Evolutionary conservation across 2,329 filamentous ascomycete genomes (phyloP), one percentile per base, ranked within the genome.

Genomic region (Tolypocladium ophioglossoides): DNA sequence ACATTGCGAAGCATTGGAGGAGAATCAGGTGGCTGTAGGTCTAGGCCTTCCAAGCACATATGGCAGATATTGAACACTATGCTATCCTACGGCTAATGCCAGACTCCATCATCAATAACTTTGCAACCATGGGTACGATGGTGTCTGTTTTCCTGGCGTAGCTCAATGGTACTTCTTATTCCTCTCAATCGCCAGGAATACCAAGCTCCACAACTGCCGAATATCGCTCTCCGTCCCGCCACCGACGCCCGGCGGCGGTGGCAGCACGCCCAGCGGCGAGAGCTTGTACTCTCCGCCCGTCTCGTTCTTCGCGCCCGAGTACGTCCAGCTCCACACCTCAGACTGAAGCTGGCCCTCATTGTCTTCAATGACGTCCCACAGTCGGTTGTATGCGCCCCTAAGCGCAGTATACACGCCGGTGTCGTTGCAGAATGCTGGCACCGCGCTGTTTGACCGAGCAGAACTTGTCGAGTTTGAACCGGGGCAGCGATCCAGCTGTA

Each of bases 281-380:
- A 63, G 58, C n/a, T 56, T 57, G 40, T 59, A 63, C 11, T 22
- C 55, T 12, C 40, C 52, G 8, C 34, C 41, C 18, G 24, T 52
- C n/a, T 14, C 47, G 8, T 52, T 55, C 10, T 34, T 49, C 16
- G 41, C 52, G 14, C 16, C 50, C 1, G 20, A 66, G 57, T 80
- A 84, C 9, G 72, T 70, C 82, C 81, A 86, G 51, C 76, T 82
- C 83, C 83, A 85, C 0, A 85, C 79, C 61, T 86, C 82, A 1
- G 70, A 72, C 55, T 76, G 78, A 16, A 86, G 64, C 53, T 79
- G 72, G 2, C 59, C 50, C 0, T 32, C 50, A 55, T 85, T 86
- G 0, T 69, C 70, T 34, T 84, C 79, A 35, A 86, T 83, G 0
- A 76, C 68, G 59, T 84, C 76, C 82, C 82, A 86, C 0, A 85